Base-by-base conservation (phyloP, 768 basidiomycete species). In the Suillus decipiens region DNA sequence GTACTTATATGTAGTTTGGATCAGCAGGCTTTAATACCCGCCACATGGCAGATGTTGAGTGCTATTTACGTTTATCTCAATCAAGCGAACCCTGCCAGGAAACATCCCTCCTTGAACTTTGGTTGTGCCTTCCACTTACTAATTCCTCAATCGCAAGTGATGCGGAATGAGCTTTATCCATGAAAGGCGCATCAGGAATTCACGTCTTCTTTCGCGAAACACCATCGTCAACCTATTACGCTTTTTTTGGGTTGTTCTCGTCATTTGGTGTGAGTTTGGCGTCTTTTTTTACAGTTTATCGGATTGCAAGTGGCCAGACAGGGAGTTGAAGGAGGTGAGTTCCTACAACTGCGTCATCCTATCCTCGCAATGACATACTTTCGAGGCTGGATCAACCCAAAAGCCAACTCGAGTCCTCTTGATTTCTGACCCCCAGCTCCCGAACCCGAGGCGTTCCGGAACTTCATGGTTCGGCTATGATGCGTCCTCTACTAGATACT, bases 241-340 rank as follows among this genome's bases (percentile, higher is more conserved):
- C 17, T 66, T 83, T 34, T 62, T 82, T 51, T 87, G 87, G 85
- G 73, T 89, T 51, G 68, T 86, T 1, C 62, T 84, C 14, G 76
- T 92, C 55, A 76, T 89, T 28, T 88, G 87, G 84, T 89, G 83
- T 59, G 91, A 93, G 67, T 68, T 84, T 36, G 86, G 85, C 11
- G 72, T 77, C 19, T 89, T 85, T 72, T 83, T 82, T 66, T 86
- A 82, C 80, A 83, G 79, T 67, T 67, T 88, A n/a, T 81, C 80
- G 12, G 74, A 76, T 22, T 90, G 88, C 74, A 78, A 73, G 63
- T 90, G 88, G 89, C 89, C 88, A 1, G 77, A 79, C 63, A 64
- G 73, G n/a, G 65, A 62, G 37, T 59, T 73, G 60, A 72, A 47
- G 15, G 54, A 71, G 33, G 77, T 75, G 57, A 64, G 69, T 76